A percentile compares a stretch with the other conserved stretches of the same genome.
Evolutionary conservation across 805 yeast genomes (phyloP).

Genomic region (Ogataea naganishii): DNA sequence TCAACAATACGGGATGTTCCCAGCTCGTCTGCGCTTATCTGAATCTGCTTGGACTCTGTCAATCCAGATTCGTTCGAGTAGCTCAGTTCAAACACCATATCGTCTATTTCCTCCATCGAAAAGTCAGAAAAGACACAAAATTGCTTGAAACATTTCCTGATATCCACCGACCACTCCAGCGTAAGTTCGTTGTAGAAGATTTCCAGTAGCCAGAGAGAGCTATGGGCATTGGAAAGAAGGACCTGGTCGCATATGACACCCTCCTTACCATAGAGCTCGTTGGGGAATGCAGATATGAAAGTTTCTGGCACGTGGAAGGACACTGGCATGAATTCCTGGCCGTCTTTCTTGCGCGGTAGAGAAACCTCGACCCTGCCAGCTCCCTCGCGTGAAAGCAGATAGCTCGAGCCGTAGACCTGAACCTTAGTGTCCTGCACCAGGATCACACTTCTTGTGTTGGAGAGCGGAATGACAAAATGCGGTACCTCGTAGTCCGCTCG

Average conservation of each 20-base stretch:
- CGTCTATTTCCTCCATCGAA: slow-evolving; percentile 13
- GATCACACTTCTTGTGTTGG: slow-evolving; percentile 15
- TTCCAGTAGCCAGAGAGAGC: slow-evolving; percentile 18
- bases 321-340: slow-evolving; percentile 6
- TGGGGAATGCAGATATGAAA: slow-evolving; percentile 9
- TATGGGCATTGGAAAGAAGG: slow-evolving; percentile 13
- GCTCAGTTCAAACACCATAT: slow-evolving; percentile 8
- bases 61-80: slow-evolving; percentile 18
- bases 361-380: slow-evolving; percentile 11
- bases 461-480: slow-evolving; percentile 15
- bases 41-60: slow-evolving; percentile 13
- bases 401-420: slow-evolving; percentile 15
- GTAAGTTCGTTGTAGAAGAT: slow-evolving; percentile 11
- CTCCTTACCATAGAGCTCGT: slow-evolving; percentile 11
- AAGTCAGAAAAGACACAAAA: slow-evolving; percentile 14
- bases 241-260: slow-evolving; percentile 18
- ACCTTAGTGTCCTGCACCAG: slow-evolving; percentile 17
- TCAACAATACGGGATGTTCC: too few relatives aligned
- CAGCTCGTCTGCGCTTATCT: too few relatives aligned
- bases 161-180: slow-evolving; percentile 9
- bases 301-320: slow-evolving; percentile 18
- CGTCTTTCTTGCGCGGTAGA: slow-evolving; percentile 5
- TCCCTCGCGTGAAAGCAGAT: slow-evolving; percentile 19
- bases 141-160: slow-evolving; percentile 14
- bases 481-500: slow-evolving; percentile 15